These are phyloP conservation scores for Nothopassalora personata DNA, from an alignment of 2,329 filamentous ascomycete species.

Conservation along the genomic window DNA sequence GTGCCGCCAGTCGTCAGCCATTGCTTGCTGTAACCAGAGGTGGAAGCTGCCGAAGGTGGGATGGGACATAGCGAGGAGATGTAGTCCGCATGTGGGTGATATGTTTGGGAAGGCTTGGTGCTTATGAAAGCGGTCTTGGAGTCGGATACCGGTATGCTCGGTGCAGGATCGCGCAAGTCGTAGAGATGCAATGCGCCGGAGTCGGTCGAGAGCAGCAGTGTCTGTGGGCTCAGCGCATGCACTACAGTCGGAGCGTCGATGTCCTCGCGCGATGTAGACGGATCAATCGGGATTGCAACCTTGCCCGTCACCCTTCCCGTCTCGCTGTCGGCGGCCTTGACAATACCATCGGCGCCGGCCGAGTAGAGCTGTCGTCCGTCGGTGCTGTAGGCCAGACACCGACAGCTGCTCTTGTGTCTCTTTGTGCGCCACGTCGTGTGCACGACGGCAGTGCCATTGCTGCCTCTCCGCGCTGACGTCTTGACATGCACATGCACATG, in stretches of 20 bases:
- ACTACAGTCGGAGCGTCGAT: constrained; percentile 74
- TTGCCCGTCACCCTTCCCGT: constrained; percentile 72
- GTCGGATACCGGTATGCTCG: constrained; percentile 34
- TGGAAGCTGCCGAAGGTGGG: constrained; percentile 72
- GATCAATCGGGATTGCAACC: constrained; percentile 62
- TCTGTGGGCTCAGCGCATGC: constrained; percentile 79
- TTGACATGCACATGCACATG: constrained; percentile 19
- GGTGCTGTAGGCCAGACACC: constrained; percentile 69
- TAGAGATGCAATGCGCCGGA: constrained; percentile 83
- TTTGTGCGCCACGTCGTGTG: constrained; percentile 80
- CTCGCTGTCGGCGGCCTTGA: constrained; percentile 55
- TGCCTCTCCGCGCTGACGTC: constrained; percentile 31
- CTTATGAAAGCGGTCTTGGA: constrained; percentile 43
- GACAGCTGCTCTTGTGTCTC: constrained; percentile 90
- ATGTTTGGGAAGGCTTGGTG: constrained; percentile 67
- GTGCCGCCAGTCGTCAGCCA: constrained; percentile 92
- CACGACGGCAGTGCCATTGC: constrained; percentile 66
- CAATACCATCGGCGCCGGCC: constrained; percentile 57
- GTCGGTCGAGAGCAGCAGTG: constrained; percentile 82
- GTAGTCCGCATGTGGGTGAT: constrained; percentile 87
- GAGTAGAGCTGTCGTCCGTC: constrained; percentile 67
- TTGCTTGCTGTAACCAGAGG: constrained; percentile 85
- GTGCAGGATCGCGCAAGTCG: constrained; percentile 62
- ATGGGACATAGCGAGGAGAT: constrained; percentile 82
- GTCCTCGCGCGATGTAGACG: constrained; percentile 38